phyloP scores from a whole-genome alignment of 2,329 filamentous ascomycete species.

The Grosmannia penicillata region DNA sequence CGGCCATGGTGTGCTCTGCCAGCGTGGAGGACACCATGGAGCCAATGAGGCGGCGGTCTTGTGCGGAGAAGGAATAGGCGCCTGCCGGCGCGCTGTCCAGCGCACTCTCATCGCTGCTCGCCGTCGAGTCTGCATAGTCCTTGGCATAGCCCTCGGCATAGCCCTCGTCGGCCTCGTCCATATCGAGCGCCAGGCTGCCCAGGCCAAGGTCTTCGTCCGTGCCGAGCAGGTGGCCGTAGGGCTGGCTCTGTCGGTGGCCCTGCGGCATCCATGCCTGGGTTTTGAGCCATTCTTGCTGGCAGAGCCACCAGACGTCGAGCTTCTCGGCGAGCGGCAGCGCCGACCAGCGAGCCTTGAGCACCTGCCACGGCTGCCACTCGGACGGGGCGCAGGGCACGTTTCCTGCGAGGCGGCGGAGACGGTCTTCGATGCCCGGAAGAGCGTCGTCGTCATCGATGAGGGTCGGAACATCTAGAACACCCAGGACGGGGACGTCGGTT shows the following conservation, averaged over 20 bases:
- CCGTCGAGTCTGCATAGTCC: constrained; percentile 18
- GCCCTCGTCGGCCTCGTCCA: constrained; percentile 11
- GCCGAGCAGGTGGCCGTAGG: constrained; percentile 16
- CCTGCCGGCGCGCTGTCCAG: neutral
- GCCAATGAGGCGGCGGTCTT: constrained; percentile 5
- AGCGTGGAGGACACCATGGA: constrained; percentile 10
- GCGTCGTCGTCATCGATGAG: constrained; percentile 24
- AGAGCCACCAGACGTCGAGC: constrained; percentile 20
- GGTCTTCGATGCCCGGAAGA: constrained; percentile 15
- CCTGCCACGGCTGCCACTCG: constrained; percentile 30
- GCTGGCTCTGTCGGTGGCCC: neutral
- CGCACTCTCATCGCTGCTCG: neutral
- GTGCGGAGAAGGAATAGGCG: constrained; percentile 1
- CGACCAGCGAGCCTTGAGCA: constrained; percentile 28
- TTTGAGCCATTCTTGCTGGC: constrained; percentile 13
- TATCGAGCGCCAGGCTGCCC: neutral
- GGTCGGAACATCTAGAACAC: no score
- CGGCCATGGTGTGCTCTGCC: constrained; percentile 8
- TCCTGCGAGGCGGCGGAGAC: constrained; percentile 13
- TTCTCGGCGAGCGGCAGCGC: constrained; percentile 21
- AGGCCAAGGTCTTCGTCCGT: constrained; percentile 14
- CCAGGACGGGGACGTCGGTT: no score
- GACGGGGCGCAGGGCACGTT: constrained; percentile 17
- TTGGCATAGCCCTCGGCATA: constrained; percentile 14
- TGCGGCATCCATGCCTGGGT: constrained; percentile 8